Base-by-base conservation (phyloP, 2,329 filamentous ascomycete species). In the Rhexocercosporidium sp. region DNA sequence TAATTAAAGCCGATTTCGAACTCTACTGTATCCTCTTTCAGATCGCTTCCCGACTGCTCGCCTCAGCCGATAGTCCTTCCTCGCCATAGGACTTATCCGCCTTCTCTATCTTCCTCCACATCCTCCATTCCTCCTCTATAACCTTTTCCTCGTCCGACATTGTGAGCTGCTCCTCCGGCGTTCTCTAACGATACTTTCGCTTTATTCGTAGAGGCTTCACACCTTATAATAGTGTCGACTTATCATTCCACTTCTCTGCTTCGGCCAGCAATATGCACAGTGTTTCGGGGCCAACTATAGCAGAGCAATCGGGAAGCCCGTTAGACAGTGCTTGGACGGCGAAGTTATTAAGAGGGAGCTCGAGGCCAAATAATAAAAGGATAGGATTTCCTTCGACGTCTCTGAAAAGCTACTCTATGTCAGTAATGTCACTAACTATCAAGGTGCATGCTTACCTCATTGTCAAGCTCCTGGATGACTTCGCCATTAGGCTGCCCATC, bases 61-160 rank as follows among this genome's bases (percentile, higher is more conserved):
- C 41, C 12, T 44, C 9, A 44, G 41, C 41, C n/a, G n/a, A 44
- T 18, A 44, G 14, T 70, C 62, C 54, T 61, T 69, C 60, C 60
- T 67, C 61, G 47, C 60, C 61, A 65, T 71, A 69, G 59, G 69
- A 61, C 51, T 68, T 66, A 46, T 71, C 67, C 56, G 57, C 67
- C 44, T 71, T 14, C 41, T n/a, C 64, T 37, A 51, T 64, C 65
- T 64, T 68, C 65, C 67, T 71, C 59, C 49, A 51, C 37, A 64
- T 57, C n/a, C 41, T 18, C 41, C 41, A 63, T 65, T 71, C 69
- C 60, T 71, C 57, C 60, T 68, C 65, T 63, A 34, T 64, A 64
- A 68, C 59, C 65, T 62, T 70, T 41, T 71, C 67, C 66, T 71
- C 68, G 25, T 71, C 69, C 62, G 65, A 67, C 39, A 69, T 63